Conservation (phyloP, 169 alveolate species). For the Cardiosporidium cionae region DNA sequence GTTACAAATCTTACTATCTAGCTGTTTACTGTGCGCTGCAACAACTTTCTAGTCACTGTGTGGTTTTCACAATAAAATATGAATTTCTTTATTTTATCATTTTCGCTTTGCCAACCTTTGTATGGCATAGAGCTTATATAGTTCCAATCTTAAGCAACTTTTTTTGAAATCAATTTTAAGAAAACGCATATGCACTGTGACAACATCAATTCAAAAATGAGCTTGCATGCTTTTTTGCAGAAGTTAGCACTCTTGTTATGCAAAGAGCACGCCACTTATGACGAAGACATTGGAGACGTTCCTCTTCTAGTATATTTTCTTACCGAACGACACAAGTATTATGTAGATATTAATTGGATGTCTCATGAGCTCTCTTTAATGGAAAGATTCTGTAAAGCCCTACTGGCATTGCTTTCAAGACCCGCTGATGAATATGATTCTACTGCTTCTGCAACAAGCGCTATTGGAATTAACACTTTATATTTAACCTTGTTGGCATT, state of each 20-base stretch:
- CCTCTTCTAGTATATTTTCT: slow-evolving; percentile 40
- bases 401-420: slow-evolving; percentile 27
- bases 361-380: slow-evolving; percentile 32
- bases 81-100: no score
- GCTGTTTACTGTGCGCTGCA: no score
- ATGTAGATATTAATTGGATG: slow-evolving; percentile 47
- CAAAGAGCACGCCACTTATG: slow-evolving; percentile 8
- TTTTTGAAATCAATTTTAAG: no score
- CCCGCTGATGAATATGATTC: not conserved
- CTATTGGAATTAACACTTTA: slow-evolving; percentile 3
- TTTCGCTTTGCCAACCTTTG: no score
- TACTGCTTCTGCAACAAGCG: not conserved
- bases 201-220: no score
- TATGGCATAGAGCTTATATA: no score
- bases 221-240: not conserved
- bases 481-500: slow-evolving; percentile 7
- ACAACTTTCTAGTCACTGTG: no score
- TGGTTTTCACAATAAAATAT: no score
- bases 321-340: slow-evolving; percentile 44
- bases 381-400: slow-evolving; percentile 34
- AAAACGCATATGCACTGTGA: no score
- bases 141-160: no score
- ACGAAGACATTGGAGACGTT: slow-evolving; percentile 44
- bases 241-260: not conserved
- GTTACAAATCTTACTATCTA: no score